Percentiles rank a stretch among this genome's conserved stretches.
These are phyloP conservation scores for Dichotomopilus funicola DNA, from an alignment of 2,329 filamentous ascomycete species.

Conservation along the genomic window DNA sequence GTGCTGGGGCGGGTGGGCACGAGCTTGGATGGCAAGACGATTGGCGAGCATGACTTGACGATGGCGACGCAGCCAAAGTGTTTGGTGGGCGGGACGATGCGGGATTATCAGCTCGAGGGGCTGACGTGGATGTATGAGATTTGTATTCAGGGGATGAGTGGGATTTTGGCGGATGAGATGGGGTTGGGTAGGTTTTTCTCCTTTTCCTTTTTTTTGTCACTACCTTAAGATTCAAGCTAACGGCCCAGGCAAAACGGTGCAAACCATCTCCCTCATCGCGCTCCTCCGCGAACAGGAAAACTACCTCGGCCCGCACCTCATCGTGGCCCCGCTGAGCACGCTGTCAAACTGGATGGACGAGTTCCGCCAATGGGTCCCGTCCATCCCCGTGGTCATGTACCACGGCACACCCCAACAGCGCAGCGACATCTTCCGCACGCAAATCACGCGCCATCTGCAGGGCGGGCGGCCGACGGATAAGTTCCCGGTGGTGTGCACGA, in stretches of 20 bases:
- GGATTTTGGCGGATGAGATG: constrained; percentile 92
- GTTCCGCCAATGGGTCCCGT: constrained; percentile 83
- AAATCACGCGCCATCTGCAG: constrained; percentile 63
- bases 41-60: constrained; percentile 61
- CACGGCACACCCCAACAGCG: constrained; percentile 77
- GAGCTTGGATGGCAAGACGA: constrained; percentile 50
- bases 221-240: neutral
- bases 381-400: constrained; percentile 82
- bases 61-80: constrained; percentile 82
- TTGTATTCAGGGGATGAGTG: constrained; percentile 73
- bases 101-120: constrained; percentile 89
- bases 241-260: constrained; percentile 71
- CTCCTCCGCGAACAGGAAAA: constrained; percentile 80
- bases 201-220: no score
- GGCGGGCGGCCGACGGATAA: constrained; percentile 51
- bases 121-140: constrained; percentile 92
- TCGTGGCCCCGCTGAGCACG: constrained; percentile 85
- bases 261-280: constrained; percentile 82
- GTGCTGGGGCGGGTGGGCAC: constrained; percentile 57
- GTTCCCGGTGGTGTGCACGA: constrained; percentile 91
- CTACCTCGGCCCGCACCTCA: constrained; percentile 79
- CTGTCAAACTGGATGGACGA: constrained; percentile 95
- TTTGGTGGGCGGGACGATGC: constrained; percentile 82
- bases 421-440: constrained; percentile 65
- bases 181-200: constrained; percentile 52